Conservation (phyloP, 2,329 filamentous ascomycete species). For the Chalaropsis ovoidea region DNA sequence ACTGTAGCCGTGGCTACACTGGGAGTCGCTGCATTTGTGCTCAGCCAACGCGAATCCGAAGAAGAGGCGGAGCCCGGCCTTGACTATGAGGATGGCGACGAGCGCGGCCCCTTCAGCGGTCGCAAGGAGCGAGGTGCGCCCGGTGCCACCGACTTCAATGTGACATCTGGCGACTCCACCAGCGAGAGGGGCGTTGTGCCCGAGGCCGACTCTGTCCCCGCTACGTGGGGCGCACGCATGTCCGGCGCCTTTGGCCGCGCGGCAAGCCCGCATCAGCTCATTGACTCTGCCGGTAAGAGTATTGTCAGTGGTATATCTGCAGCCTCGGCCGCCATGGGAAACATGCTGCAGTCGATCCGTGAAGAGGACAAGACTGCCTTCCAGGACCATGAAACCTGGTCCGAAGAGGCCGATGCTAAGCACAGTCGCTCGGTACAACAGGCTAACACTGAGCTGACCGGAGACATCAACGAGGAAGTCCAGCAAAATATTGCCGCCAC, state of each 20-base stretch:
- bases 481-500: conserved; percentile 1
- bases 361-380: conserved; percentile 74
- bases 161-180: conserved; percentile 4
- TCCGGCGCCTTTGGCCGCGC: conserved; percentile 71
- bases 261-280: conserved; percentile 77
- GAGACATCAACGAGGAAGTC: not conserved
- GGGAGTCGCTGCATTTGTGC: conserved; percentile 81
- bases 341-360: conserved; percentile 69
- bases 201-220: conserved; percentile 26
- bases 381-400: conserved; percentile 83
- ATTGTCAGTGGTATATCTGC: conserved; percentile 74
- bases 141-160: conserved; percentile 31
- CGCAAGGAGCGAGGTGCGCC: conserved; percentile 15
- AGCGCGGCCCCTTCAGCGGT: conserved; percentile 28
- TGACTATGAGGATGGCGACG: conserved; percentile 41
- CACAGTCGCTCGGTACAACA: conserved; percentile 34
- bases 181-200: not conserved
- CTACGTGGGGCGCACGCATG: conserved; percentile 65
- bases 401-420: conserved; percentile 72
- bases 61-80: conserved; percentile 51
- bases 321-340: conserved; percentile 71
- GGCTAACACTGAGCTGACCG: conserved; percentile 21
- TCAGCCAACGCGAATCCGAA: conserved; percentile 76
- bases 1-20: conserved; percentile 81
- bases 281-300: conserved; percentile 71